These are phyloP conservation scores for Solanum etuberosum DNA, from an alignment of 257 asterid genomes.

Conservation along the genomic window DNA sequence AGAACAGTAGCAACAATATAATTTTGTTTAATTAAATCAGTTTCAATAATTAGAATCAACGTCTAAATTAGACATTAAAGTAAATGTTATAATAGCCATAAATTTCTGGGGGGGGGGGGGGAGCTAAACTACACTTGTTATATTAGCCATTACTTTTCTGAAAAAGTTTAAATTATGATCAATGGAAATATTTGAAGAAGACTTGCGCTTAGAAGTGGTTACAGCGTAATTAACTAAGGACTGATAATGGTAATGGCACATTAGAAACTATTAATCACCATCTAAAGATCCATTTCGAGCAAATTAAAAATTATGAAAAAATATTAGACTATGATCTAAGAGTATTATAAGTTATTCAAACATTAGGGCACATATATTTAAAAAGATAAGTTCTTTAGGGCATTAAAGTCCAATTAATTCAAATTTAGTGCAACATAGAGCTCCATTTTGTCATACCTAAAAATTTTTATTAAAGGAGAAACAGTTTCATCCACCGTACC, in stretches of 20 bases:
- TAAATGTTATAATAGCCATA: background rate
- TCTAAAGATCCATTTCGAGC: background rate
- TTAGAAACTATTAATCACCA: background rate
- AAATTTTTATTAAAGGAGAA: too few species aligned
- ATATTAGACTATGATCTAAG: background rate
- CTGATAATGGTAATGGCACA: background rate
- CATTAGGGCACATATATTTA: background rate
- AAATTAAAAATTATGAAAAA: too few species aligned
- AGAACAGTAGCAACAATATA: background rate
- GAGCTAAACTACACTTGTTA: background rate
- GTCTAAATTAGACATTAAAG: background rate
- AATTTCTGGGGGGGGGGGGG: background rate
- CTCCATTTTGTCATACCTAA: too few species aligned
- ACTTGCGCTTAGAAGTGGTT: background rate
- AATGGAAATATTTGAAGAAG: background rate
- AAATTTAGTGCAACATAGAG: background rate
- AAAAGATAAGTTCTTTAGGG: background rate
- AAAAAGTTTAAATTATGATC: background rate
- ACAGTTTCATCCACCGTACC: background rate
- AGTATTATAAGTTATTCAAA: too few species aligned
- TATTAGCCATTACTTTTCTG: background rate
- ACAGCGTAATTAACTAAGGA: background rate
- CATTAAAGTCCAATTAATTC: too few species aligned
- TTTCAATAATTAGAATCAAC: background rate
- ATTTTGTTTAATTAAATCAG: background rate